Evolutionary conservation across 257 asterid genomes (phyloP), one percentile per base, ranked within the genome.

Genomic region (Dorcoceras hygrometricum): DNA sequence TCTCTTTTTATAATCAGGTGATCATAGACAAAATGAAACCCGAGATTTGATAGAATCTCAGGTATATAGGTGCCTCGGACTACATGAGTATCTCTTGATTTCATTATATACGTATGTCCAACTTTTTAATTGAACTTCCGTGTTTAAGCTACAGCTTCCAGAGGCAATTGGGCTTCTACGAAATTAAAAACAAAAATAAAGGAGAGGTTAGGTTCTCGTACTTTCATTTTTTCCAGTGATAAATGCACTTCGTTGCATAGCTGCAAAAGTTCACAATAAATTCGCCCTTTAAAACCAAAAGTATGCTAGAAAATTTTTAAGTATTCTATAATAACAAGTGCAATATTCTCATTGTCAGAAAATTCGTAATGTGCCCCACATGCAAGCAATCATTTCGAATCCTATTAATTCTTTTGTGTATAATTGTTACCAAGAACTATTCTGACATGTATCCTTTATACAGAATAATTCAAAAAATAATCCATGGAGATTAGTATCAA

Each of bases 241-340:
- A 46, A 18, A 46, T 4, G 3, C 4, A 1, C 2, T 16, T 5
- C 8, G 22, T 46, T 34, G 29, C 5, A 20, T 34, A 23, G 20
- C 14, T 61, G 16, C 28, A 32, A 29, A 60, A 29, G n/a, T 6
- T 67, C 26, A 23, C 29, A 4, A 68, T 7, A 26, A 23, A 26
- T 58, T 25, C 18, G 58, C 66, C 39, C 59, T 67, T 56, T 36
- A 67, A 25, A 39, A 39, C 23, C 23, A 34, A 55, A 23, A 28
- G 34, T 23, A 19, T 54, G 14, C 23, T 19, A 54, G 48, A 3
- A 16, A 66, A 26, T 28, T 62, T 46, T 18, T 46, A 20, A 59
- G 23, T 14, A 46, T 43, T 43, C 8, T 2, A 20, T 7, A 22
- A 29, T 31, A 67, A 29, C 23, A 8, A 9, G 16, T 57, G 39